phyloP scores from a whole-genome alignment of 169 alveolate genomes.

The Plasmodium malariae region DNA sequence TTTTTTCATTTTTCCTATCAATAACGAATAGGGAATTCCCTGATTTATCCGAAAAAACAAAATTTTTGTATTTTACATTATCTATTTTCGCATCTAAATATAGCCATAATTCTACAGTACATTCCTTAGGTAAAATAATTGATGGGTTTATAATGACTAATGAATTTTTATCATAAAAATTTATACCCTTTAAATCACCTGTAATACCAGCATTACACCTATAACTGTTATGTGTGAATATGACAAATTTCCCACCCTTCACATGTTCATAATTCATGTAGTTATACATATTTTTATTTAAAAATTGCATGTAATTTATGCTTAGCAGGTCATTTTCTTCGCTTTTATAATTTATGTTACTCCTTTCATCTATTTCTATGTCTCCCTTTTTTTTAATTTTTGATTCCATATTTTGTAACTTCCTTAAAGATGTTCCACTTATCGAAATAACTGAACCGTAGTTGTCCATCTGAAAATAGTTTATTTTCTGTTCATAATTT shows the following conservation, averaged over 20 bases:
- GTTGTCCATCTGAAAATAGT: slow-evolving; percentile 33
- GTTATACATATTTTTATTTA: slow-evolving; percentile 31
- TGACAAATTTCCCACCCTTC: background rate
- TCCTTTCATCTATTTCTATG: background rate
- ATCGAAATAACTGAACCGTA: slow-evolving; percentile 37
- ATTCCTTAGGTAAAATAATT: slow-evolving; percentile 18
- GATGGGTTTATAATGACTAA: slow-evolving; percentile 33
- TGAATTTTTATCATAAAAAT: slow-evolving; percentile 20
- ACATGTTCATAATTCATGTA: slow-evolving; percentile 31
- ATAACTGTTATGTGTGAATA: slow-evolving; percentile 51
- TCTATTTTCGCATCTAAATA: slow-evolving; percentile 3
- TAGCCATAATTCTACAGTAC: slow-evolving; percentile 65
- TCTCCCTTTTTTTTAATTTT: background rate
- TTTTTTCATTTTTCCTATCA: background rate
- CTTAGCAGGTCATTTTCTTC: slow-evolving; percentile 9
- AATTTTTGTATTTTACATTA: slow-evolving; percentile 18
- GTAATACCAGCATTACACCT: slow-evolving; percentile 48
- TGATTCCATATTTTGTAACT: background rate
- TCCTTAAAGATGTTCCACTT: slow-evolving; percentile 12
- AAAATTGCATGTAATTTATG: slow-evolving; percentile 4
- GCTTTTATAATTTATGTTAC: background rate
- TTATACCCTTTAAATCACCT: slow-evolving; percentile 66
- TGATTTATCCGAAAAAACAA: slow-evolving; percentile 39
- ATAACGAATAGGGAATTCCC: slow-evolving; percentile 64
- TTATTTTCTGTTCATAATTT: slow-evolving; percentile 46